phyloP scores from a whole-genome alignment of 2,329 filamentous ascomycete genomes.

The Fusarium sp. region DNA sequence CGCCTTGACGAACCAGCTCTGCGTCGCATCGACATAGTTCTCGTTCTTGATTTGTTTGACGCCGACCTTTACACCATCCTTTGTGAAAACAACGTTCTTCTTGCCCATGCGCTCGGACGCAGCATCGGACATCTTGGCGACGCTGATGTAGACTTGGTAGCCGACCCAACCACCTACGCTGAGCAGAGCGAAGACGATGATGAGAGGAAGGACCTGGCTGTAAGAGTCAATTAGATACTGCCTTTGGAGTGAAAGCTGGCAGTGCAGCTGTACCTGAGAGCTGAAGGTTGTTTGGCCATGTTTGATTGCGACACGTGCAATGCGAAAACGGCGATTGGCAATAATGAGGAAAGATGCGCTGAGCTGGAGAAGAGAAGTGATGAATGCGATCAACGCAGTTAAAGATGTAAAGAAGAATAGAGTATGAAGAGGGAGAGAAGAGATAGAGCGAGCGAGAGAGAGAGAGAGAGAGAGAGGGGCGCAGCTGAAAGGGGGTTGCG shows the following conservation, averaged over 20 bases:
- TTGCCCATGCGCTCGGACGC: slow-evolving; percentile 77
- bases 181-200: slow-evolving; percentile 73
- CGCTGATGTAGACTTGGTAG: slow-evolving; percentile 78
- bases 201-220: slow-evolving; percentile 72
- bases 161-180: slow-evolving; percentile 69
- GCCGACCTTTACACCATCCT: slow-evolving; percentile 77
- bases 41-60: slow-evolving; percentile 75
- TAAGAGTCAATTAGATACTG: slow-evolving; percentile 4
- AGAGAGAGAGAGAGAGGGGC: slow-evolving; percentile 1
- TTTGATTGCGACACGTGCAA: slow-evolving; percentile 5
- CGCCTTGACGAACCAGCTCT: slow-evolving; percentile 73
- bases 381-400: slow-evolving; percentile 25
- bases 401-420: not conserved
- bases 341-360: not conserved
- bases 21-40: slow-evolving; percentile 77
- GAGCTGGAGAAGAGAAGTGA: not conserved
- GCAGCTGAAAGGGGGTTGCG: slow-evolving; percentile 24
- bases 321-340: not conserved
- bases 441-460: not conserved
- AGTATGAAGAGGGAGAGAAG: not conserved
- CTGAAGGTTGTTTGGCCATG: slow-evolving; percentile 39
- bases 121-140: slow-evolving; percentile 70
- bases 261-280: slow-evolving; percentile 31
- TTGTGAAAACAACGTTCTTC: slow-evolving; percentile 79
- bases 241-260: not conserved